Conservation (phyloP, 2,329 filamentous ascomycete species). For the Cylindrodendrum hubeiense region DNA sequence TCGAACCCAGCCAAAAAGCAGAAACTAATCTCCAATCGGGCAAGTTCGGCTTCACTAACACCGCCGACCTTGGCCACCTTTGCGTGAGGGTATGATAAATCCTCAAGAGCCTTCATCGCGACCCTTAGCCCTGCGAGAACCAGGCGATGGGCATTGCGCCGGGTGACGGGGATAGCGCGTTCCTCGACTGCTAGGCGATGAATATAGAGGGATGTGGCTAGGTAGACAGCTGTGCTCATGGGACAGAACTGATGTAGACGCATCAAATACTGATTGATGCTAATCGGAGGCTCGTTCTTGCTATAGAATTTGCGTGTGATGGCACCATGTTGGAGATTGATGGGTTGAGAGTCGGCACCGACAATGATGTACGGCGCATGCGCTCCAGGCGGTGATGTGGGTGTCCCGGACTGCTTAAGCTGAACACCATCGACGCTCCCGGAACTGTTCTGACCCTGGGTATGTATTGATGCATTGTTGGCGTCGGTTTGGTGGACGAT, state of each 20-base stretch:
- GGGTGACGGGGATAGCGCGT: conserved; percentile 82
- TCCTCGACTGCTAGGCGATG: conserved; percentile 84
- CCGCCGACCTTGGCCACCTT: conserved; percentile 90
- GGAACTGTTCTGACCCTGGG: conserved; percentile 19
- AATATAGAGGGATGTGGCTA: conserved; percentile 90
- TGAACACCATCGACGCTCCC: conserved; percentile 67
- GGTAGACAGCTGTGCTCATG: conserved; percentile 92
- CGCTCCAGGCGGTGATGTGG: conserved; percentile 41
- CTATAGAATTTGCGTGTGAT: conserved; percentile 95
- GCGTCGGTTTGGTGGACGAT: neutral
- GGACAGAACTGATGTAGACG: conserved; percentile 93
- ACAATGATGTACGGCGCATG: conserved; percentile 70
- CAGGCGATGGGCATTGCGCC: conserved; percentile 87
- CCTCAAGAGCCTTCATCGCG: conserved; percentile 95
- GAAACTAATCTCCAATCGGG: conserved; percentile 88
- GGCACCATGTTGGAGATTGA: conserved; percentile 83
- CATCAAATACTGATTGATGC: conserved; percentile 84
- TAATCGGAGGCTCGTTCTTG: conserved; percentile 86
- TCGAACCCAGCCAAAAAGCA: conserved; percentile 90
- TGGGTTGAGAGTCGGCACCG: conserved; percentile 77
- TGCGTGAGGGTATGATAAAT: conserved; percentile 86
- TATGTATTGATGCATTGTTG: conserved; percentile 6
- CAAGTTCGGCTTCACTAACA: conserved; percentile 84
- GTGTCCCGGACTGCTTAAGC: conserved; percentile 55
- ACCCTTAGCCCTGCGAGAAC: conserved; percentile 87